These are phyloP conservation scores for Eimeria acervulina DNA, from an alignment of 169 alveolate species.

Conservation along the genomic window DNA sequence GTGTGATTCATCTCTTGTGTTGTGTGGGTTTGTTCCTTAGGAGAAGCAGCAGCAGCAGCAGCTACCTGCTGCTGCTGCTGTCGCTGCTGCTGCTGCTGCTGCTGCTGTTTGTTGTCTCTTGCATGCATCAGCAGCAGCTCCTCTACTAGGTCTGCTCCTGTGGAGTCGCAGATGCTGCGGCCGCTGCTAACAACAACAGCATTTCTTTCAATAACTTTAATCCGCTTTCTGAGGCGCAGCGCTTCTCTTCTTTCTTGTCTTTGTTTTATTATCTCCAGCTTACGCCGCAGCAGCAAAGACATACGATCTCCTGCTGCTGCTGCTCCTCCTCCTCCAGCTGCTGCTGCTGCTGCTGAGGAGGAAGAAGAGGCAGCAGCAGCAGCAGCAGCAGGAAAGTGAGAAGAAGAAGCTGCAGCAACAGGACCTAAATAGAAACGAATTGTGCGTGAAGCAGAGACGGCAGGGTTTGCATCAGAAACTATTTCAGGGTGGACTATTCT, in stretches of 20 bases:
- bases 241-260: conserved; percentile 12
- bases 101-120: too few relatives aligned
- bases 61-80: too few relatives aligned
- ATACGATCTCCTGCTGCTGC: not conserved
- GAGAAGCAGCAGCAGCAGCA: too few relatives aligned
- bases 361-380: not conserved
- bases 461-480: not conserved
- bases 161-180: not conserved
- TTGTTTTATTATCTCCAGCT: not conserved
- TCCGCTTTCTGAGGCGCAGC: not conserved
- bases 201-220: not conserved
- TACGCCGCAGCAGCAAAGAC: not conserved
- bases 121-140: conserved; percentile 13
- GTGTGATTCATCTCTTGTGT: too few relatives aligned
- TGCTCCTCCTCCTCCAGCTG: not conserved
- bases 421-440: not conserved
- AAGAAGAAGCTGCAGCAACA: too few relatives aligned
- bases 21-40: too few relatives aligned
- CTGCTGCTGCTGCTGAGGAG: not conserved
- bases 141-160: not conserved
- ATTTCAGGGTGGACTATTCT: not conserved
- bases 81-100: too few relatives aligned
- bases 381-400: too few relatives aligned
- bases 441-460: not conserved
- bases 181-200: not conserved